A percentile compares a stretch with the other conserved stretches of the same genome.
Evolutionary conservation across 1,284 basidiomycete species (phyloP).

Genomic region (Pascua sp.): DNA sequence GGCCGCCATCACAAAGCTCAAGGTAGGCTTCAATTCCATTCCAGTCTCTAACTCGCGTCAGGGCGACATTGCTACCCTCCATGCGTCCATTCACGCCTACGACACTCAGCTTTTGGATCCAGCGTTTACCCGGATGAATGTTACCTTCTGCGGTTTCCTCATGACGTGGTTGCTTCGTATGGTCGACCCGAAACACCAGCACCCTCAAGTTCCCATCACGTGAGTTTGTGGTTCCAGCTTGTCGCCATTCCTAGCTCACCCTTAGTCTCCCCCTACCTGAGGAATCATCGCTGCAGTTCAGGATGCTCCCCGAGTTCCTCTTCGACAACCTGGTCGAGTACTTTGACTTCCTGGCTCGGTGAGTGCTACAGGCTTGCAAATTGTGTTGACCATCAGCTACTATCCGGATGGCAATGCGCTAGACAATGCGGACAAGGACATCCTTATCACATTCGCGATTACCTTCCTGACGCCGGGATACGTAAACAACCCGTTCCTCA

Average conservation of each 20-base stretch:
- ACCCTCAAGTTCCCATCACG: conserved; percentile 69
- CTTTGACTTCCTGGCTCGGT: conserved; percentile 78
- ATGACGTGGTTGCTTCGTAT: conserved; percentile 92
- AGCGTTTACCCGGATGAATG: conserved; percentile 71
- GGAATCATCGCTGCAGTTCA: conserved; percentile 79
- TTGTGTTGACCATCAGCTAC: conserved; percentile 52
- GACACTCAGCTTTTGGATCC: conserved; percentile 84
- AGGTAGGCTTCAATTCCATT: conserved; percentile 53
- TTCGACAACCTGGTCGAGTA: conserved; percentile 93
- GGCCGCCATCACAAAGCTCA: conserved; percentile 62
- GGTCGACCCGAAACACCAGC: conserved; percentile 76
- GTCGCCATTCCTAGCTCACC: not conserved
- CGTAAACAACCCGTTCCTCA: conserved; percentile 97
- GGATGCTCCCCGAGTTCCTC: conserved; percentile 89
- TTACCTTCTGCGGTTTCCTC: conserved; percentile 81
- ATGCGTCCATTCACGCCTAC: conserved; percentile 69
- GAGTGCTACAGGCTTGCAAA: conserved; percentile 27
- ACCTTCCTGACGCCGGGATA: conserved; percentile 94
- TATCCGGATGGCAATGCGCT: conserved; percentile 66
- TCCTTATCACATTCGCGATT: conserved; percentile 83
- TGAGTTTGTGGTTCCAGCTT: conserved; percentile 49
- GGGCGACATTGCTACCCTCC: conserved; percentile 64
- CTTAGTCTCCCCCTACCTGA: conserved; percentile 75
- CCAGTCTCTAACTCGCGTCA: conserved; percentile 35
- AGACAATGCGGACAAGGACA: conserved; percentile 75